Percentiles rank a stretch among this genome's conserved stretches.
Evolutionary conservation across 306 rosid species (phyloP).

Genomic region (Bauhinia variegata): DNA sequence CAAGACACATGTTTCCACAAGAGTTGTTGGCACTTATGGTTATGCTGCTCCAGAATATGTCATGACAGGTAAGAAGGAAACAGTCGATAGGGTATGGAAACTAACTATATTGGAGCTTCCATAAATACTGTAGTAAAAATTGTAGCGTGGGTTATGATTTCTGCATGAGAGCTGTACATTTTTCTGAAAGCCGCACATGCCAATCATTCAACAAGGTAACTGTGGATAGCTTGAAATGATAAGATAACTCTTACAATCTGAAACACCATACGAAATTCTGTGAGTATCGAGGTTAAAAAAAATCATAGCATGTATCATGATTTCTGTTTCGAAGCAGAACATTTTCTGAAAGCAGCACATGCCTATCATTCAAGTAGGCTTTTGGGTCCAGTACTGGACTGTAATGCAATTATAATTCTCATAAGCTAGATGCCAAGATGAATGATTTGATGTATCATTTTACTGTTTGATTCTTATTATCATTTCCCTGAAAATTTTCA

Average conservation of each 20-base stretch:
- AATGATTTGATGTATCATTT: no score
- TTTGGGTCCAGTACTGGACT: no score
- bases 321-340: slow-evolving; percentile 27
- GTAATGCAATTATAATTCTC: no score
- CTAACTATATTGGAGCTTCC: slow-evolving; percentile 14
- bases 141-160: slow-evolving; percentile 7
- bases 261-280: not conserved
- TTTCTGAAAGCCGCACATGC: slow-evolving; percentile 18
- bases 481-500: no score
- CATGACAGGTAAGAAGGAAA: slow-evolving; percentile 77
- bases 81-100: slow-evolving; percentile 24
- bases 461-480: no score
- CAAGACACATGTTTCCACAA: slow-evolving; percentile 93
- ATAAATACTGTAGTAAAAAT: slow-evolving; percentile 22
- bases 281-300: slow-evolving; percentile 18
- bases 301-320: slow-evolving; percentile 6
- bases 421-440: no score
- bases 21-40: slow-evolving; percentile 96
- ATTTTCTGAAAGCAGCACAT: slow-evolving; percentile 17
- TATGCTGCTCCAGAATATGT: slow-evolving; percentile 98
- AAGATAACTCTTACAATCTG: no score
- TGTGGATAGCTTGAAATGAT: no score
- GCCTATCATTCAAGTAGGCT: slow-evolving; percentile 15
- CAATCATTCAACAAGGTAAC: not conserved
- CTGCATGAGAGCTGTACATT: slow-evolving; percentile 22